These are phyloP conservation scores for Vachellia collinsii DNA, from an alignment of 306 rosid species.

Conservation along the genomic window DNA sequence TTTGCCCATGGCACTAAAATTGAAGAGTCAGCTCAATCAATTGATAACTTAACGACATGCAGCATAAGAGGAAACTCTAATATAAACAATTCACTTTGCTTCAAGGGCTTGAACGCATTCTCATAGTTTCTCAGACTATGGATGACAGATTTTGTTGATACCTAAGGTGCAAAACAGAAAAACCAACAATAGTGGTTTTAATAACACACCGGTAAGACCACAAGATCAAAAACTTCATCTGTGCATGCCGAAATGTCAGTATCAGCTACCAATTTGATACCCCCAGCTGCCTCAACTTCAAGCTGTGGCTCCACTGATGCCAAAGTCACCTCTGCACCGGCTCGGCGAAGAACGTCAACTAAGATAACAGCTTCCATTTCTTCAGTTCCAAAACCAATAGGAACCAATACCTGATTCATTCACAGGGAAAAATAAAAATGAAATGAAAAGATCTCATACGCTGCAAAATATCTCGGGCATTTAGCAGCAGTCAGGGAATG, in stretches of 20 bases:
- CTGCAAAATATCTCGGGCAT: neutral
- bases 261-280: conserved; percentile 82
- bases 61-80: conserved; percentile 21
- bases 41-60: neutral
- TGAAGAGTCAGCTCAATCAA: neutral
- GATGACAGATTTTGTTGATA: neutral
- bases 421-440: neutral
- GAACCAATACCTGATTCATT: conserved; percentile 67
- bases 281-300: conserved; percentile 73
- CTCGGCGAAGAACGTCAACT: conserved; percentile 84
- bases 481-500: neutral
- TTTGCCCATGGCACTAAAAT: conserved; percentile 3
- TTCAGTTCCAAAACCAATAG: conserved; percentile 89
- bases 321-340: conserved; percentile 90
- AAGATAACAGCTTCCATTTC: conserved; percentile 96
- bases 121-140: neutral
- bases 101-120: neutral
- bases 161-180: neutral
- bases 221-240: conserved; percentile 72
- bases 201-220: conserved; percentile 83
- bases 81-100: neutral
- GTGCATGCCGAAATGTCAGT: conserved; percentile 66
- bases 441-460: neutral
- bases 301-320: conserved; percentile 91
- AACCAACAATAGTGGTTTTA: neutral